These are phyloP conservation scores for Gossypium armourianum DNA, from an alignment of 441 rosid genomes.

Conservation along the genomic window DNA sequence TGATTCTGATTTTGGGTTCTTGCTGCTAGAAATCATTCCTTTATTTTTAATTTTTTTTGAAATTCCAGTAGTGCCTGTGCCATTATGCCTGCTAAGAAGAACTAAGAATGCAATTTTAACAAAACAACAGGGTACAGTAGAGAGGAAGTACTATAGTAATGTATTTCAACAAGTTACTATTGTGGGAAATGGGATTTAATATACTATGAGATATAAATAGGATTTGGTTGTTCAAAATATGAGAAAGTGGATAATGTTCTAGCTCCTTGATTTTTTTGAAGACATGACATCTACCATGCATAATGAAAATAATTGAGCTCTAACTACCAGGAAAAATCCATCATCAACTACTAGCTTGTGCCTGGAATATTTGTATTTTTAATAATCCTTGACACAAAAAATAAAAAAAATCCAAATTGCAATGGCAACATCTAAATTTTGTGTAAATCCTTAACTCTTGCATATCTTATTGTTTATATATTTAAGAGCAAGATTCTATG, in stretches of 20 bases:
- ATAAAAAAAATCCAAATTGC: not conserved
- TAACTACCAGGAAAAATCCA: not conserved
- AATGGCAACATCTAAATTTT: not conserved
- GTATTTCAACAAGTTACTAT: not conserved
- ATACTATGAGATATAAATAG: not conserved
- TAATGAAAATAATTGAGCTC: not conserved
- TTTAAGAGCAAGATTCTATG: not conserved
- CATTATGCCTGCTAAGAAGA: not conserved
- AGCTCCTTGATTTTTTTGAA: slow-evolving; percentile 3
- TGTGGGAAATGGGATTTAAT: not conserved
- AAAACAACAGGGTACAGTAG: not conserved
- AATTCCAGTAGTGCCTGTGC: not conserved
- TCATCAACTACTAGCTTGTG: not conserved
- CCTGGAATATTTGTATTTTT: not conserved
- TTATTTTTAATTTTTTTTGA: not conserved
- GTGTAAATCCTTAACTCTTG: not conserved
- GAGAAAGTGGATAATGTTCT: not conserved
- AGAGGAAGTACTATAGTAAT: not conserved
- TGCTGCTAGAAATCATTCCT: not conserved
- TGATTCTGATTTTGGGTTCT: not conserved
- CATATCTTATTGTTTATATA: not conserved
- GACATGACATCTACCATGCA: not conserved
- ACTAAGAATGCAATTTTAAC: not conserved
- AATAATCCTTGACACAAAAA: not conserved
- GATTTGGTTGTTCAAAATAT: not conserved